These are phyloP conservation scores for Coemansia furcata DNA, from an alignment of 192 early-diverging fungal genomes.

Conservation along the genomic window DNA sequence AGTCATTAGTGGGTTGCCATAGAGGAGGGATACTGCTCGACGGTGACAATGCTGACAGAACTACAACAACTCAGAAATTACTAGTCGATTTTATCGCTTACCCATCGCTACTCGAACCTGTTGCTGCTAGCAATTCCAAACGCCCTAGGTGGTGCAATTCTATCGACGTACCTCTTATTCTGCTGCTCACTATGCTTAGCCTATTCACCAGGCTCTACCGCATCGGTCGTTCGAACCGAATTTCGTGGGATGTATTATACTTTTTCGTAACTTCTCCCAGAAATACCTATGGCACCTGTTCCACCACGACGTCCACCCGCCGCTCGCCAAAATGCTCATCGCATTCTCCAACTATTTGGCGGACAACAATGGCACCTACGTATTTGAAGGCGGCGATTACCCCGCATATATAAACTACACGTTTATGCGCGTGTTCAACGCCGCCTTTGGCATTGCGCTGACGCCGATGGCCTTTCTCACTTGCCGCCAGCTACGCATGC, in stretches of 20 bases:
- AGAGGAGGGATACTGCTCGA: too few relatives aligned
- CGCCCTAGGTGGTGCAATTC: constrained; percentile 43
- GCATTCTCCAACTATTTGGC: constrained; percentile 80
- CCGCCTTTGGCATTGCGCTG: constrained; percentile 84
- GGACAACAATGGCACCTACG: constrained; percentile 83
- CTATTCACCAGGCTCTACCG: too few relatives aligned
- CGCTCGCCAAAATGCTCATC: constrained; percentile 94
- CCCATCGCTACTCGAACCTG: neutral
- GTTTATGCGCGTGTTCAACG: constrained; percentile 89
- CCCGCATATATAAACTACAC: constrained; percentile 79
- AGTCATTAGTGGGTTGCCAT: too few relatives aligned
- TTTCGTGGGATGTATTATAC: too few relatives aligned
- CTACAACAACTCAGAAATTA: neutral
- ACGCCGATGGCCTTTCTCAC: constrained; percentile 90
- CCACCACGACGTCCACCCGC: constrained; percentile 98
- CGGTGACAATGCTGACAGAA: neutral
- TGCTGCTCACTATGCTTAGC: constrained; percentile 24
- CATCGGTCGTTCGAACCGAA: too few relatives aligned
- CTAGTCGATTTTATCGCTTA: constrained; percentile 23
- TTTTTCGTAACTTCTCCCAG: too few relatives aligned
- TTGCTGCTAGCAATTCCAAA: constrained; percentile 13
- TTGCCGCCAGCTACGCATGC: constrained; percentile 72
- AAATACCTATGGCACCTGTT: constrained; percentile 86
- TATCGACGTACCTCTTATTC: constrained; percentile 46
- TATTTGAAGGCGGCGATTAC: constrained; percentile 81